A percentile compares a stretch with the other conserved stretches of the same genome.
Conservation (phyloP, 83 land plant genomes). For the Isoetes engelmannii region DNA sequence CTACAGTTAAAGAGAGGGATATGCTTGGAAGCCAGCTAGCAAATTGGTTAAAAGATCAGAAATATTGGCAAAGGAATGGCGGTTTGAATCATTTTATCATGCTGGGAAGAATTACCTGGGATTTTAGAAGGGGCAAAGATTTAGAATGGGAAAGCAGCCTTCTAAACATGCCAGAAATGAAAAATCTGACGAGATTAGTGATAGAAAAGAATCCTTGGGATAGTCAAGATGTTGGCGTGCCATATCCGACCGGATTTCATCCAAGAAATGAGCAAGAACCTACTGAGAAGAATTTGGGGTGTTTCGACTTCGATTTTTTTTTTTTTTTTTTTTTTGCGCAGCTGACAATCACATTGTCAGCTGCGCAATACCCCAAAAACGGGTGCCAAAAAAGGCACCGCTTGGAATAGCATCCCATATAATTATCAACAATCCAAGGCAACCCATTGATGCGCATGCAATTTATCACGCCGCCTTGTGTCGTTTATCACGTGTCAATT, state of each 20-base stretch:
- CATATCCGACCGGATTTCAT: conserved; percentile 27
- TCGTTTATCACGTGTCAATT: too few species aligned
- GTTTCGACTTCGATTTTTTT: too few species aligned
- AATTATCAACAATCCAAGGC: too few species aligned
- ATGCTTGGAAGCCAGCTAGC: not conserved
- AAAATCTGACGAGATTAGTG: conserved; percentile 17
- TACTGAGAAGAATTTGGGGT: too few species aligned
- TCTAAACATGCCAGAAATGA: conserved; percentile 7
- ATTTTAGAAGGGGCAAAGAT: conserved; percentile 1
- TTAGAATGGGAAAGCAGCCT: conserved; percentile 21
- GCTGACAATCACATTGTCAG: too few species aligned
- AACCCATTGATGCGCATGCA: too few species aligned
- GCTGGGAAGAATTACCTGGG: conserved; percentile 11
- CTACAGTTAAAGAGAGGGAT: not conserved
- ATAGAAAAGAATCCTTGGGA: conserved; percentile 29
- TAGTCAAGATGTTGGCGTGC: conserved; percentile 13
- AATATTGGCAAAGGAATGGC: not conserved
- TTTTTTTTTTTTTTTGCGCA: too few species aligned
- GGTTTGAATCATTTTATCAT: conserved; percentile 5
- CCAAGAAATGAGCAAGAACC: conserved; percentile 13
- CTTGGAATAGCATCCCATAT: too few species aligned
- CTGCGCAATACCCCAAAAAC: too few species aligned
- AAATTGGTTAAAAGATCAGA: not conserved
- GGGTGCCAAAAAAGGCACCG: too few species aligned
- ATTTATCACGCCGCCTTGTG: too few species aligned